phyloP scores from a whole-genome alignment of 106 monocot genomes.

The Phalaenopsis aphrodite region DNA sequence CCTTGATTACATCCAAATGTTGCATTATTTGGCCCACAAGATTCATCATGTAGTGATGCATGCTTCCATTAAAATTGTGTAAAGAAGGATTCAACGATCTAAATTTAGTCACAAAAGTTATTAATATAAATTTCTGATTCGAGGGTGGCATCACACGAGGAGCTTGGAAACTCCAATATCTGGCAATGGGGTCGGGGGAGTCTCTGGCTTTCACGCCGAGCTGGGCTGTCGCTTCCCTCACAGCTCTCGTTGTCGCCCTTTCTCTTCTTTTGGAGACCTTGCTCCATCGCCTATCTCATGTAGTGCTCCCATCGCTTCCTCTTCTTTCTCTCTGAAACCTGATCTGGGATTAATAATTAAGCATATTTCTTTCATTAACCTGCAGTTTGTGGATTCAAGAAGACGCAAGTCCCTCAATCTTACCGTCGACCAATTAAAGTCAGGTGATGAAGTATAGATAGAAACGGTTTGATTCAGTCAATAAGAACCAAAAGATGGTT shows the following conservation, averaged over 20 bases:
- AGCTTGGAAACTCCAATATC: too few relatives aligned
- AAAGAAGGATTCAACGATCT: too few relatives aligned
- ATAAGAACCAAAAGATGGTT: too few relatives aligned
- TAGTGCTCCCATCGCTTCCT: neutral
- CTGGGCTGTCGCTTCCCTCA: conserved; percentile 29
- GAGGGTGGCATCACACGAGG: too few relatives aligned
- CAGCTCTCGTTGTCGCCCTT: conserved; percentile 11
- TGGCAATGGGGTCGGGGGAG: conserved; percentile 3
- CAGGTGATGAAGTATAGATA: conserved; percentile 8
- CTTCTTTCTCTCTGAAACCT: neutral
- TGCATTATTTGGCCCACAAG: too few relatives aligned
- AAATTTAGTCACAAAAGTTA: too few relatives aligned
- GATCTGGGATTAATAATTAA: neutral
- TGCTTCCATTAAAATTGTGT: too few relatives aligned
- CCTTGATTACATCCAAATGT: too few relatives aligned
- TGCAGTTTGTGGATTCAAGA: conserved; percentile 13
- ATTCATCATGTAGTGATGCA: too few relatives aligned
- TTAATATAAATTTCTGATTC: too few relatives aligned
- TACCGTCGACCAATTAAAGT: conserved; percentile 16
- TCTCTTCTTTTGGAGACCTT: conserved; percentile 20
- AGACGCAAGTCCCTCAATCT: conserved; percentile 16
- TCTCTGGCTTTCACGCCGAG: conserved; percentile 21
- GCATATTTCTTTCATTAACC: neutral
- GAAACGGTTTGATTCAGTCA: neutral
- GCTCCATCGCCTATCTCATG: conserved; percentile 12